phyloP scores from a whole-genome alignment of 2,329 filamentous ascomycete species.

The Cladobotryum mycophilum region DNA sequence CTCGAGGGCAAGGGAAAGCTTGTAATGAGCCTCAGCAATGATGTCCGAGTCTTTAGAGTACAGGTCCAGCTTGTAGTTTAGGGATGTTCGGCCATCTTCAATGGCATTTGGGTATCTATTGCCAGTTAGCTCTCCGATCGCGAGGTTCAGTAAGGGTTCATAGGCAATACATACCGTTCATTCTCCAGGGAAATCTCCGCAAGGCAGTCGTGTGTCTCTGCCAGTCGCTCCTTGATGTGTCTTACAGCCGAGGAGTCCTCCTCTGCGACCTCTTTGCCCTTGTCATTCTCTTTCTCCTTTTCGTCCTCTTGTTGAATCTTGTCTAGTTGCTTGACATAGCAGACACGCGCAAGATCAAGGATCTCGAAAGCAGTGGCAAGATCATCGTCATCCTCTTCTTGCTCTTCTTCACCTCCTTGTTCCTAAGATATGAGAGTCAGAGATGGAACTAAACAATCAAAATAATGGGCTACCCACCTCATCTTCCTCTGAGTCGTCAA shows the following conservation, averaged over 20 bases:
- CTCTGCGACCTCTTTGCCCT: slow-evolving; percentile 37
- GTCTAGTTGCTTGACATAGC: slow-evolving; percentile 52
- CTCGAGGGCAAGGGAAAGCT: slow-evolving; percentile 89
- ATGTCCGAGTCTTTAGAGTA: slow-evolving; percentile 76
- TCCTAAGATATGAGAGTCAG: background rate
- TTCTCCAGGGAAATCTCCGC: slow-evolving; percentile 97
- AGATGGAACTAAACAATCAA: background rate
- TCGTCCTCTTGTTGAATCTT: slow-evolving; percentile 26
- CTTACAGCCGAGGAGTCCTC: slow-evolving; percentile 37
- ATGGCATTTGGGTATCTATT: slow-evolving; percentile 75
- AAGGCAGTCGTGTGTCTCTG: slow-evolving; percentile 88
- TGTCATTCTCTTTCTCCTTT: slow-evolving; percentile 28
- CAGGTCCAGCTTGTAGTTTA: slow-evolving; percentile 72
- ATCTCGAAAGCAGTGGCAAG: slow-evolving; percentile 77
- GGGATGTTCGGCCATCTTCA: slow-evolving; percentile 68
- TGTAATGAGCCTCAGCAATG: slow-evolving; percentile 92
- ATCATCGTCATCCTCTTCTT: slow-evolving; percentile 63
- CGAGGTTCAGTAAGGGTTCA: background rate
- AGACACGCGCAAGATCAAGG: slow-evolving; percentile 69
- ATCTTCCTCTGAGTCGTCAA: slow-evolving; percentile 74
- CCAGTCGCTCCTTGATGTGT: slow-evolving; percentile 76
- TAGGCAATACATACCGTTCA: slow-evolving; percentile 54
- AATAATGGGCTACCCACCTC: slow-evolving; percentile 38
- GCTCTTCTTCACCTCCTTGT: slow-evolving; percentile 32
- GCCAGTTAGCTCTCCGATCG: slow-evolving; percentile 7